Base-by-base conservation (phyloP, 345 rosid genomes). In the Moricandia arvensis region DNA sequence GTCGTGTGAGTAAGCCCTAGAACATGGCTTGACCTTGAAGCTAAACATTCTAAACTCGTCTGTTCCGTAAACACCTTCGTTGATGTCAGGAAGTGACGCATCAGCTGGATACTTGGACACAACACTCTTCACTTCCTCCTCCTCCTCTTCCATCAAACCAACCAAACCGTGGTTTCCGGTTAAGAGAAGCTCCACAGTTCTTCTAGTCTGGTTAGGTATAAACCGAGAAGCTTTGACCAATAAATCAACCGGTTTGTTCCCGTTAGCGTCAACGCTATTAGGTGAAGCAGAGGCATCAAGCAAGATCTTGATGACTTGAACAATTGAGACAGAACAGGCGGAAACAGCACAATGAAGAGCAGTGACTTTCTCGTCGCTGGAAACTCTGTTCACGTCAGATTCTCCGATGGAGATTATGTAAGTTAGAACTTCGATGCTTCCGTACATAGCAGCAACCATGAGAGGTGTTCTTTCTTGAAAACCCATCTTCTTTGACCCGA, bases 1-100 rank as follows among this genome's bases (percentile, higher is more conserved):
- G 51, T 95, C 99, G 61, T 95, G 99, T 3, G 99, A 91, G 70
- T 95, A 95, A 1, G 99, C 99, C 83, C 99, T 88, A 0, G 99
- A 95, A 82, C 99, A 95, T 4, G 99, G 97, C 86, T 89, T 95
- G 26, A 95, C 90, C 87, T 95, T 95, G 71, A 95, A 95, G 53
- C 86, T 83, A 76, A 71, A 95, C 99, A 95, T 95, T 75, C 97
- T 87, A 71, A 95, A 95, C 79, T 95, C 99, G 55, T 95, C 99
- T 0, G 91, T 83, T 34, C 90, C 89, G 75, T 90, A 95, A 0
- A 92, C 73, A 57, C 97, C 97, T 53, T 85, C 84, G 86, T 92
- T 92, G 30, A 95, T 95, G 78, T 95, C 99, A n/a, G 97, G 99
- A 38, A 95, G 79, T 0, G 96, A 78, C 26, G 84, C 76, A 79